phyloP scores from a whole-genome alignment of 345 rosid species.

The Melastoma malabathricum region DNA sequence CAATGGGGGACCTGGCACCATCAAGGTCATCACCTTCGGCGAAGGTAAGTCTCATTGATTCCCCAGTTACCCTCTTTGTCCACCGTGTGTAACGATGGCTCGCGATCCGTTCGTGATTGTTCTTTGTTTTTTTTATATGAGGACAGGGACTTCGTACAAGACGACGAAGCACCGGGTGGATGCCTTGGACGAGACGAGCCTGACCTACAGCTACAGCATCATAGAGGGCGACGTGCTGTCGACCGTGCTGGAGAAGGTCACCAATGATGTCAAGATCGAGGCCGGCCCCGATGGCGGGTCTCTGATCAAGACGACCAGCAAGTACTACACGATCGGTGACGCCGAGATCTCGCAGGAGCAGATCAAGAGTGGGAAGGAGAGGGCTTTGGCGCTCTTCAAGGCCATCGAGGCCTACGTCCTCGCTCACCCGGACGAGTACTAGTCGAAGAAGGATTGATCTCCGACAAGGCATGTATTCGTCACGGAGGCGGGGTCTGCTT shows the following conservation, averaged over 20 bases:
- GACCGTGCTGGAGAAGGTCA: constrained; percentile 11
- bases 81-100: neutral
- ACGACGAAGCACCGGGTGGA: constrained; percentile 24
- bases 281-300: constrained; percentile 10
- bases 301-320: constrained; percentile 8
- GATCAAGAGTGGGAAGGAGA: constrained; percentile 8
- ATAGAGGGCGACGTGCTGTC: constrained; percentile 16
- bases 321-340: constrained; percentile 12
- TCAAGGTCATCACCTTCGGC: constrained; percentile 13
- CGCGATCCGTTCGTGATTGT: neutral
- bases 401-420: constrained; percentile 22
- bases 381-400: constrained; percentile 11
- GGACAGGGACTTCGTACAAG: constrained; percentile 12
- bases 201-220: constrained; percentile 10
- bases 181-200: constrained; percentile 19
- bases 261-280: constrained; percentile 10
- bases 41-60: constrained; percentile 3
- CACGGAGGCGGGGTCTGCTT: too few species aligned
- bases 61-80: neutral
- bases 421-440: constrained; percentile 18
- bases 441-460: too few species aligned
- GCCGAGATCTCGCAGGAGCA: constrained; percentile 3
- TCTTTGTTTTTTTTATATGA: neutral
- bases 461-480: too few species aligned
- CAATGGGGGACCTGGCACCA: constrained; percentile 24